Evolutionary conservation across 169 alveolate species (phyloP).

Genomic region (Cyclospora cayetanensis): DNA sequence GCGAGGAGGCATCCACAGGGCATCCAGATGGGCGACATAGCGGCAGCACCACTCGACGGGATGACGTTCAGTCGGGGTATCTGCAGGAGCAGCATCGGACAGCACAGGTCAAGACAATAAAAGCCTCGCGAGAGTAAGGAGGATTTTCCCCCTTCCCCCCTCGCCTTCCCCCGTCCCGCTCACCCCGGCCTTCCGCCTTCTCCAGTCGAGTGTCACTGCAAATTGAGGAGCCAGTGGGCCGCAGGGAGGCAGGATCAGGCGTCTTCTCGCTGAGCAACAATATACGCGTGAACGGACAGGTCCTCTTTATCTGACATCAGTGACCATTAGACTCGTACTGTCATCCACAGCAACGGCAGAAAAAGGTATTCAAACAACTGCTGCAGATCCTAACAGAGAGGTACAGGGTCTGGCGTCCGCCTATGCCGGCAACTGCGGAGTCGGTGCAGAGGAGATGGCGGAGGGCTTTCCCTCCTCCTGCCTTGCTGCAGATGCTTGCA

Average conservation of each 20-base stretch:
- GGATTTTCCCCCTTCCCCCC: too few relatives aligned
- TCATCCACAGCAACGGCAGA: too few relatives aligned
- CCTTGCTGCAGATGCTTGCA: background rate
- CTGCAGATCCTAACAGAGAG: background rate
- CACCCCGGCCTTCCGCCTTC: too few relatives aligned
- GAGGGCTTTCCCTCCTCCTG: background rate
- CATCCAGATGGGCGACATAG: slow-evolving; percentile 18
- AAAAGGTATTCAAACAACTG: background rate
- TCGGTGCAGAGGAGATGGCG: background rate
- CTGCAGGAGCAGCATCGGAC: background rate
- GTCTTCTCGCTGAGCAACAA: background rate
- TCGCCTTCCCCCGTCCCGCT: too few relatives aligned
- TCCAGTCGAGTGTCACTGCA: too few relatives aligned
- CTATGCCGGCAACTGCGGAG: background rate
- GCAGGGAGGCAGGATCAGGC: background rate
- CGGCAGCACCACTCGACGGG: slow-evolving; percentile 45
- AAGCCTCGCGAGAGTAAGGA: too few relatives aligned
- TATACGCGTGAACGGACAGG: background rate
- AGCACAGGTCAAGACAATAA: too few relatives aligned
- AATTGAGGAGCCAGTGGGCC: background rate
- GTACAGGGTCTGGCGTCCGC: background rate
- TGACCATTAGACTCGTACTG: too few relatives aligned
- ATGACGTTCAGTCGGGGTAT: background rate
- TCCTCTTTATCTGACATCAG: background rate
- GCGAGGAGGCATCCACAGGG: slow-evolving; percentile 41